Evolutionary conservation across 352 stramenopile species (phyloP), one percentile per base, ranked within the genome.

Genomic region (Phytophthora pisi): DNA sequence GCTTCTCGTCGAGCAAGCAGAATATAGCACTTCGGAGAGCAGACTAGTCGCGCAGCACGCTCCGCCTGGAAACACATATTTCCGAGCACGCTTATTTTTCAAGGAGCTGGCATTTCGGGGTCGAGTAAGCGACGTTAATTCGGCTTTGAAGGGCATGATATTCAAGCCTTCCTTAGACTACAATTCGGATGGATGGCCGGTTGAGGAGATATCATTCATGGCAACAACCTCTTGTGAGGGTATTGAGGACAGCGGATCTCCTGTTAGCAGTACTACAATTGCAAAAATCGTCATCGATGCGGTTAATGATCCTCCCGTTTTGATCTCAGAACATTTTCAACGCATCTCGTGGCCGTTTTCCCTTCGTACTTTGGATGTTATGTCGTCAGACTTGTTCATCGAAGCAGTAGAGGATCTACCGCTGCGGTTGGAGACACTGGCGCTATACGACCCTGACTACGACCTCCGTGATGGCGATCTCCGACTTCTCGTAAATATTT

Each of bases 81-180:
- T 28, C 8, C 54, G 66, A 28, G 78, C 77, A 16, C 64, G 72
- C 10, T 56, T 86, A 18, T 93, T 90, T 59, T 85, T 84, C 52
- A 75, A 69, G 3, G 56, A 45, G 0, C 34, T 88, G 3, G 51
- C 26, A 8, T 36, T 90, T 15, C 60, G 53, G 26, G 85, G 81
- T 11, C 60, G 66, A 36, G 42, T 79, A 13, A 26, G 24, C 4
- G 79, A 90, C 42, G 10, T 90, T 10, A 91, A 90, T 26, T 49
- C 58, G 8, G 82, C 83, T 10, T 67, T 93, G 26, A 47, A 45
- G 8, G 79, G 78, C 8, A 72, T 93, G 55, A 72, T 91, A 53
- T 93, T 82, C 53, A 81, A 78, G 18, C 78, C 79, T 1, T 64
- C 64, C 20, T 59, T 70, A 3, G 57, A 91, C 55, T 91, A 82